A percentile compares a stretch with the other conserved stretches of the same genome.
These are phyloP conservation scores for Xylogone sp. DNA, from an alignment of 2,329 filamentous ascomycete genomes.

Conservation along the genomic window DNA sequence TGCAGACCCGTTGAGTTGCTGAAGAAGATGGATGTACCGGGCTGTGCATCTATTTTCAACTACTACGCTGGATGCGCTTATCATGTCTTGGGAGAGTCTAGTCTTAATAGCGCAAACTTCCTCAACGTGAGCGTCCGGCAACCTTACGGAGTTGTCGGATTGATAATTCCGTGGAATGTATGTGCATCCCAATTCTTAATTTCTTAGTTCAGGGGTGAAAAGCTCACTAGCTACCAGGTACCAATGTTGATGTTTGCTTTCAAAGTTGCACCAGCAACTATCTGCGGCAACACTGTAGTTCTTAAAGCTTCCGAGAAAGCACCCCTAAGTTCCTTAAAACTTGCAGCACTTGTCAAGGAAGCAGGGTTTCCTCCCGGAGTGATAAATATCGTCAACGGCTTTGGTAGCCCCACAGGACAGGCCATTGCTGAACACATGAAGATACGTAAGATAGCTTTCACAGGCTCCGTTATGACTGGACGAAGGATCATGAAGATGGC, in stretches of 20 bases:
- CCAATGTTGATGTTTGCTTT: slow-evolving; percentile 70
- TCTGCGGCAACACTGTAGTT: slow-evolving; percentile 55
- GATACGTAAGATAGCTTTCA: slow-evolving; percentile 73
- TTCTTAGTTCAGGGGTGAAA: background rate
- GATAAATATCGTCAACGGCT: slow-evolving; percentile 68
- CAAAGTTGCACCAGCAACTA: slow-evolving; percentile 68
- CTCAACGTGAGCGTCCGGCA: slow-evolving; percentile 72
- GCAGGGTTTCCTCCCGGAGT: slow-evolving; percentile 74
- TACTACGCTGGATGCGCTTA: slow-evolving; percentile 76
- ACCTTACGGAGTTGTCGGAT: slow-evolving; percentile 69
- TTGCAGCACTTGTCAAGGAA: slow-evolving; percentile 61
- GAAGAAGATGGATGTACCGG: slow-evolving; percentile 57
- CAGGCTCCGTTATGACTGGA: slow-evolving; percentile 66
- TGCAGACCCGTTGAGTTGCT: slow-evolving; percentile 63
- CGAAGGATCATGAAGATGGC: slow-evolving; percentile 69
- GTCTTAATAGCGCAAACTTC: slow-evolving; percentile 63
- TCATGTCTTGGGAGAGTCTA: slow-evolving; percentile 70
- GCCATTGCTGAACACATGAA: slow-evolving; percentile 62
- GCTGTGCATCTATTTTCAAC: slow-evolving; percentile 53
- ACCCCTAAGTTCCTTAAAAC: slow-evolving; percentile 55
- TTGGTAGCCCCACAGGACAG: slow-evolving; percentile 60
- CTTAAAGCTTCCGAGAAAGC: slow-evolving; percentile 62
- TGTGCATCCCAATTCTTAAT: background rate
- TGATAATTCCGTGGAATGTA: slow-evolving; percentile 77
- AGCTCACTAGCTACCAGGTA: background rate